Base-by-base conservation (phyloP, 352 stramenopile genomes). In the Peronosclerospora sorghi region DNA sequence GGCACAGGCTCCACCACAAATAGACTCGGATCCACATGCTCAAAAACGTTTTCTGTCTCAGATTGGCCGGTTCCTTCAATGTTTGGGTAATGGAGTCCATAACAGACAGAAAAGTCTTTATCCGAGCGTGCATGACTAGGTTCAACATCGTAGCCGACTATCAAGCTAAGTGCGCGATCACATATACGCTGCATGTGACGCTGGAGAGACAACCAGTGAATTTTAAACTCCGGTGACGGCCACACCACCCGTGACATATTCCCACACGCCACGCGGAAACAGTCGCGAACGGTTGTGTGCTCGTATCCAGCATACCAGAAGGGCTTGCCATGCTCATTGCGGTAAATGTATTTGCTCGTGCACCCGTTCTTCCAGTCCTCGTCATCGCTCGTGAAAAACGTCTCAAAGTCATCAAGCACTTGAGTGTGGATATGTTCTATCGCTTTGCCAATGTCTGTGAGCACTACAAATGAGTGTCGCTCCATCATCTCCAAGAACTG, bases 281-380 rank as follows among this genome's bases (percentile, higher is more conserved):
- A 77, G 47, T 81, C 68, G 17, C 68, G 65, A 35, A 81, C 66
- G 43, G 52, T 69, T 13, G 66, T 76, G 35, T 68, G 59, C 32
- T 81, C 68, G 27, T 77, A 81, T 27, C 68, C 68, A 51, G 55
- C 66, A 50, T 81, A 81, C 68, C 68, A 81, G 50, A 81, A 77
- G 17, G 68, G 68, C 35, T 69, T 81, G 8, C 60, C 56, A 21
- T 72, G 54, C 40, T 81, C 68, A 21, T 81, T 81, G 28, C 57
- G 60, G 43, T 81, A 81, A 7, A 78, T 51, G 14, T 77, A 54
- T 43, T 72, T 76, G 46, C 65, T 74, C 2, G 59, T 81, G 43
- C 60, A 77, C 10, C 40, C 44, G 30, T 48, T 56, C 50, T 81
- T 74, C 46, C 43, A 59, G 10, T 54, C 54, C 4, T 56, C 46